These are phyloP conservation scores for Allium fistulosum DNA, from an alignment of 106 monocot species.

Conservation along the genomic window DNA sequence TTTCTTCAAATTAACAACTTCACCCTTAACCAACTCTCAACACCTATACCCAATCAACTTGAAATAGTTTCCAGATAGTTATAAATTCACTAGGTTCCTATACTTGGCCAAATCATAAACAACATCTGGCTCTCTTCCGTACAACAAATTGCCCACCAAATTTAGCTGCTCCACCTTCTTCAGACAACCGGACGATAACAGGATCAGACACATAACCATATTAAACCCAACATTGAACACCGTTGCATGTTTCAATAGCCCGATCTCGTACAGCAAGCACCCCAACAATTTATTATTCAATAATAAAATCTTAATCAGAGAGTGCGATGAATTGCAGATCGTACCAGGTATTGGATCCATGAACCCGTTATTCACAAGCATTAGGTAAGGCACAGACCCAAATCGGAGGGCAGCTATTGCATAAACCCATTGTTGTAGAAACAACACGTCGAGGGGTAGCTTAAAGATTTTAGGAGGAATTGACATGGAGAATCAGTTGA, in stretches of 20 bases:
- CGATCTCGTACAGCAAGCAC: slow-evolving; percentile 47
- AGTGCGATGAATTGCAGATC: slow-evolving; percentile 21
- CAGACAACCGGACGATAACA: slow-evolving; percentile 39
- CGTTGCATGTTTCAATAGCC: slow-evolving; percentile 25
- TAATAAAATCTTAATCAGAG: slow-evolving; percentile 44
- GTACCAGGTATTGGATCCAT: slow-evolving; percentile 33
- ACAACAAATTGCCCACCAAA: slow-evolving; percentile 41
- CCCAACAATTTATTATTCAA: slow-evolving; percentile 44
- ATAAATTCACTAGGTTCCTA: not conserved
- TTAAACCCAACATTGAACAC: slow-evolving; percentile 49
- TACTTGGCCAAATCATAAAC: slow-evolving; percentile 8
- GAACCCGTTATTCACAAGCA: slow-evolving; percentile 56
- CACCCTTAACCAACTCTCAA: not conserved
- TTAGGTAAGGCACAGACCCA: slow-evolving; percentile 28
- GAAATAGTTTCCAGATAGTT: slow-evolving; percentile 5
- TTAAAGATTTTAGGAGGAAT: slow-evolving; percentile 15
- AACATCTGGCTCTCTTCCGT: slow-evolving; percentile 36
- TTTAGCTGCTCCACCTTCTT: slow-evolving; percentile 46
- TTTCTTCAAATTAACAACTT: not conserved
- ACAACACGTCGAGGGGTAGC: slow-evolving; percentile 23
- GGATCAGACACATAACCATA: slow-evolving; percentile 37
- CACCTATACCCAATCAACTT: slow-evolving; percentile 5
- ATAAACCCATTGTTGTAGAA: slow-evolving; percentile 46
- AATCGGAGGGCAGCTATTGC: slow-evolving; percentile 20
- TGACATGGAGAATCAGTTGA: slow-evolving; percentile 32